Evolutionary conservation across 352 stramenopile species (phyloP), one percentile per base, ranked within the genome.

Genomic region (Halophytophthora polymorphica): DNA sequence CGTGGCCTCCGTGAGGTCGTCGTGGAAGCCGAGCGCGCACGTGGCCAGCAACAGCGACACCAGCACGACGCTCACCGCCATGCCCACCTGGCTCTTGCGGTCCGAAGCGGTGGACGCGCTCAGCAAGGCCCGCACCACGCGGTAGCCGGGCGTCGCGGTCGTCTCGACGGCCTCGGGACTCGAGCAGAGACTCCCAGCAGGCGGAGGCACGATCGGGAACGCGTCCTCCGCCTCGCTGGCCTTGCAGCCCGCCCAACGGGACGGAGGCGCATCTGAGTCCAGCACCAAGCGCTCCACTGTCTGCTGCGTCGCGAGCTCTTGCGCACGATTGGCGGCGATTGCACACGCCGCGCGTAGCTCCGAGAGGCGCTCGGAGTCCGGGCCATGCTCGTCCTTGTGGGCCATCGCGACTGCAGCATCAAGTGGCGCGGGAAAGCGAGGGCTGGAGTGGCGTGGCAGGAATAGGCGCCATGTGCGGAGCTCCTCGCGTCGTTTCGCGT

Each of bases 31-130:
- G 11, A 90, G 33, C 10, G 69, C 68, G 25, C 65, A 79, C 1
- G 62, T 58, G 0, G 70, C 65, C 2, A 90, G 65, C 14, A 76
- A 64, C 6, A 84, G 22, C 2, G 76, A 87, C 6, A 75, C 34
- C 10, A 74, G 47, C 37, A 82, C 36, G 3, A 72, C 61, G 0
- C 61, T 63, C 4, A 64, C 29, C 0, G 65, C 70, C 52, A 83
- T 77, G 31, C 65, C 68, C 12, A 79, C 39, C 58, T 83, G 74
- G 15, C 58, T 67, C 43, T 64, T 67, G 40, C 42, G 59, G 36
- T 44, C 54, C 18, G 52, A 44, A 6, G 59, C 43, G 5, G 59
- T 50, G 1, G 59, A 53, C 37, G 59, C 54, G 17, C 59, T 44
- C 7, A 67, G 48, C 38, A 67, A 53, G 13, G 45, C 53, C 7